Evolutionary conservation across 2,329 filamentous ascomycete species (phyloP).

Genomic region (Colletotrichum theobromicola): DNA sequence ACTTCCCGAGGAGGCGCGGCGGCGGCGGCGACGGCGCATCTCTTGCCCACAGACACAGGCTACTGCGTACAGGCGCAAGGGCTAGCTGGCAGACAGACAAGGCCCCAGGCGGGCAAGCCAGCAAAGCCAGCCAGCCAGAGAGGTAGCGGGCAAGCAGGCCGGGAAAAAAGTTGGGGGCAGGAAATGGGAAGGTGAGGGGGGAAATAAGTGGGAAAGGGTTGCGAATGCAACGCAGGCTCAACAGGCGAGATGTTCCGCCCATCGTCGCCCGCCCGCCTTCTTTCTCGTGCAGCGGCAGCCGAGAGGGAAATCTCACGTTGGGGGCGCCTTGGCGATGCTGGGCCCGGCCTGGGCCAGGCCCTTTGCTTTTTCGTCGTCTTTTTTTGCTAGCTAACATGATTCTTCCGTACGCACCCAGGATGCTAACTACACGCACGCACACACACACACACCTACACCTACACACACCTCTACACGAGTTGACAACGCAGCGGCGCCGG

Average conservation of each 20-base stretch:
- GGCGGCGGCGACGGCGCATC: slow-evolving; percentile 6
- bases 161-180: slow-evolving; percentile 2
- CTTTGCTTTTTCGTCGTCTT: neutral
- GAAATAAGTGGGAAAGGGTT: slow-evolving; percentile 10
- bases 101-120: neutral
- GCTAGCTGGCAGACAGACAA: neutral
- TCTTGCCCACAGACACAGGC: slow-evolving; percentile 12
- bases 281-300: neutral
- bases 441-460: neutral
- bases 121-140: neutral
- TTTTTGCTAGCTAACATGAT: neutral
- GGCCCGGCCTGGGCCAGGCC: neutral
- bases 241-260: slow-evolving; percentile 18
- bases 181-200: neutral
- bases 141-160: neutral
- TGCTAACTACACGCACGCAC: neutral
- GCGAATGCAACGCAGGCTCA: slow-evolving; percentile 20
- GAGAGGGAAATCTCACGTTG: neutral
- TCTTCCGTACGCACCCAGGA: neutral
- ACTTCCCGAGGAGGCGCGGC: slow-evolving; percentile 14
- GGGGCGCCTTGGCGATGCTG: neutral
- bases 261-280: neutral
- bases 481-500: slow-evolving; percentile 6
- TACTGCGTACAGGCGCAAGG: neutral
- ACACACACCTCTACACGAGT: neutral